These are phyloP conservation scores for Bondarzewia mesenterica DNA, from an alignment of 1,284 basidiomycete species.

Conservation along the genomic window DNA sequence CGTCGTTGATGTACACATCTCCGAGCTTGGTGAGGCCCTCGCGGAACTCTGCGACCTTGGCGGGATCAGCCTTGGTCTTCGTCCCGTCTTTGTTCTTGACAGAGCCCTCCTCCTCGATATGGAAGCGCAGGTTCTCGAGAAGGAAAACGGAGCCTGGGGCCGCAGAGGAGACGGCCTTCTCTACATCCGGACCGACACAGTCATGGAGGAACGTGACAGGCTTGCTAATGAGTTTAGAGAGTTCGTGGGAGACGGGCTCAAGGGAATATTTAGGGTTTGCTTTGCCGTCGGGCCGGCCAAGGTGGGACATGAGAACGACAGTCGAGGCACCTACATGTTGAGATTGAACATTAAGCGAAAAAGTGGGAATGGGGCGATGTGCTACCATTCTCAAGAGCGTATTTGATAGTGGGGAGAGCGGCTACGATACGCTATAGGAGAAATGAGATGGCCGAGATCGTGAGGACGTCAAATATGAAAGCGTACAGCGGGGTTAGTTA, in stretches of 20 bases:
- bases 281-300: slow-evolving; percentile 95
- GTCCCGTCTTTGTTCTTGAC: slow-evolving; percentile 88
- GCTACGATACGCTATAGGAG: slow-evolving; percentile 82
- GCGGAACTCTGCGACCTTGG: slow-evolving; percentile 80
- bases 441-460: slow-evolving; percentile 6
- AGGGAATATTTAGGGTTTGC: slow-evolving; percentile 87
- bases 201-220: slow-evolving; percentile 81
- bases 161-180: slow-evolving; percentile 70
- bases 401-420: slow-evolving; percentile 93
- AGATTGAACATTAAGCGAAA: slow-evolving; percentile 5
- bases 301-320: slow-evolving; percentile 95
- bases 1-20: slow-evolving; percentile 98
- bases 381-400: slow-evolving; percentile 84
- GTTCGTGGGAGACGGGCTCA: slow-evolving; percentile 75
- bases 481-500: slow-evolving; percentile 92
- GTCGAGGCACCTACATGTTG: slow-evolving; percentile 62
- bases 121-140: slow-evolving; percentile 97
- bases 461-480: slow-evolving; percentile 12
- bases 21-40: slow-evolving; percentile 85
- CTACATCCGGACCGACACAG: slow-evolving; percentile 82
- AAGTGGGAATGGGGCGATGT: slow-evolving; percentile 13
- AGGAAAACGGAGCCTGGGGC: slow-evolving; percentile 79
- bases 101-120: slow-evolving; percentile 96
- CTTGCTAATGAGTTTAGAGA: slow-evolving; percentile 63
- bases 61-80: slow-evolving; percentile 88